phyloP scores from a whole-genome alignment of 352 stramenopile genomes.

The Globisporangium carolinianum region DNA sequence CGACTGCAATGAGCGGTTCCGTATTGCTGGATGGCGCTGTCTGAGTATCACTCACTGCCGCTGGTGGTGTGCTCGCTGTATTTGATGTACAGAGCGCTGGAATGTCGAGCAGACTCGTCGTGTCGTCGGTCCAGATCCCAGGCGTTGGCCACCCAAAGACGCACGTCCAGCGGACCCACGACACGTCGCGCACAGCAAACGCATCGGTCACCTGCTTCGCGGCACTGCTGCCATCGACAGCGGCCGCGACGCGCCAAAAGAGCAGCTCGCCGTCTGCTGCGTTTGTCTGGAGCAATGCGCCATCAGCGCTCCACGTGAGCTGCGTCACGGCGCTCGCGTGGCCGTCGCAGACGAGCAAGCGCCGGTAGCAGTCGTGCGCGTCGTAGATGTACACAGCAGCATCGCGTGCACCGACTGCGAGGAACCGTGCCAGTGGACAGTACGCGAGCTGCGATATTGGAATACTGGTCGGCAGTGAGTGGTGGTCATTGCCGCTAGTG shows the following conservation, averaged over 20 bases:
- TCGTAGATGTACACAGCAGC: constrained; percentile 64
- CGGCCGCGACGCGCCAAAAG: constrained; percentile 35
- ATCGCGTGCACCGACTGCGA: constrained; percentile 51
- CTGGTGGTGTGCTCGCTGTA: neutral
- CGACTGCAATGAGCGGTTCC: constrained; percentile 46
- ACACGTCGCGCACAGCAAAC: constrained; percentile 46
- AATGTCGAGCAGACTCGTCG: constrained; percentile 47
- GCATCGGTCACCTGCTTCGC: constrained; percentile 60
- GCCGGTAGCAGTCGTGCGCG: constrained; percentile 40
- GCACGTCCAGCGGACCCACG: constrained; percentile 62
- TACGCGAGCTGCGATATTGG: constrained; percentile 41
- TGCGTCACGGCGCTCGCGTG: constrained; percentile 77
- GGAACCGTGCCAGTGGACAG: constrained; percentile 33
- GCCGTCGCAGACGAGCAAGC: constrained; percentile 56
- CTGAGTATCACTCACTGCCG: constrained; percentile 2
- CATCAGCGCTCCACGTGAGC: constrained; percentile 84
- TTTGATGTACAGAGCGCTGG: constrained; percentile 29
- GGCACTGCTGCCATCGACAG: constrained; percentile 4
- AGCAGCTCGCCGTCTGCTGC: constrained; percentile 56
- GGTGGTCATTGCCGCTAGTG: neutral
- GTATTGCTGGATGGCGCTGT: neutral
- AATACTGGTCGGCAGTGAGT: neutral
- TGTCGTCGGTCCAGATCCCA: constrained; percentile 53
- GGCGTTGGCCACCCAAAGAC: constrained; percentile 61
- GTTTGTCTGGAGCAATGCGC: constrained; percentile 79